phyloP scores from a whole-genome alignment of 140 eudicot genomes.

The Senecio squalidus region DNA sequence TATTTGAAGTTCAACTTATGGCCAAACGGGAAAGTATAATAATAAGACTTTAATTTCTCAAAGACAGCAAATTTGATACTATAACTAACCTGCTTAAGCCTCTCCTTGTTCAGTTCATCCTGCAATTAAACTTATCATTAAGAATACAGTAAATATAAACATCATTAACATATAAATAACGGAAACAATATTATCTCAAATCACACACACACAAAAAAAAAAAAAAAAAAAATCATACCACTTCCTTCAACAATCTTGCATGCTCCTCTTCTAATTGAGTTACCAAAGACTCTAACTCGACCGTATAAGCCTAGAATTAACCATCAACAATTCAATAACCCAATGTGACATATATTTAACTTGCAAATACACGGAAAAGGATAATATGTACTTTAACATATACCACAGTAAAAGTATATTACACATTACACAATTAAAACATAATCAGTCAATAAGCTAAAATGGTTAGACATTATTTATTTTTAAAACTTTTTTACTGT shows the following conservation, averaged over 20 bases:
- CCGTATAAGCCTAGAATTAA: constrained; percentile 59
- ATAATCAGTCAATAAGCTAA: no score
- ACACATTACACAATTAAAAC: no score
- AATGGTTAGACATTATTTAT: no score
- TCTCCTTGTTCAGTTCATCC: constrained; percentile 58
- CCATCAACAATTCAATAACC: not conserved
- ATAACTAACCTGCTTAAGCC: constrained; percentile 61
- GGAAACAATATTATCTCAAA: not conserved
- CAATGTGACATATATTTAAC: no score
- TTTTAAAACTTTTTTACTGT: no score
- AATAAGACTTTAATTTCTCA: not conserved
- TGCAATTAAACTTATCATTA: constrained; percentile 23
- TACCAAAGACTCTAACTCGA: constrained; percentile 78
- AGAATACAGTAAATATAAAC: no score
- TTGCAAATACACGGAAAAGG: no score
- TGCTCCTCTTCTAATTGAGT: constrained; percentile 81
- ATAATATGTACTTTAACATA: no score
- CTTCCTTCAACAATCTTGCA: constrained; percentile 63
- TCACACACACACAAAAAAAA: not conserved
- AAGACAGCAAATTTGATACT: not conserved
- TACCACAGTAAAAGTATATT: no score
- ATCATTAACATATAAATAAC: not conserved
- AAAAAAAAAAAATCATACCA: constrained; percentile 35
- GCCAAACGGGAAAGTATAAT: no score
- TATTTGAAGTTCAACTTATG: not conserved